Evolutionary conservation across 1,139 yeast species (phyloP).

Genomic region (Candida labiduridarum): DNA sequence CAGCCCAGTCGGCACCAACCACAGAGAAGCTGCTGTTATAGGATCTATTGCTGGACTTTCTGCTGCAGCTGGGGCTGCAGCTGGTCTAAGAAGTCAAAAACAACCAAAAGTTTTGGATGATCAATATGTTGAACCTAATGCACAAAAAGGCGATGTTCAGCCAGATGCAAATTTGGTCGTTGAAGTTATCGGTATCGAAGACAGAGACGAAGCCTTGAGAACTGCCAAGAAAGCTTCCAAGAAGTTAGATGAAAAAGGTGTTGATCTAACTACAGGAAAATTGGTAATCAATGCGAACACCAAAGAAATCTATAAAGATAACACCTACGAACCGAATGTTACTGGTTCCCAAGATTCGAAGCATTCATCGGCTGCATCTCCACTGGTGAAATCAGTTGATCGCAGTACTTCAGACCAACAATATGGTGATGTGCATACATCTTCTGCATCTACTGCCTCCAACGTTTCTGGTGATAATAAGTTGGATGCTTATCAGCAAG

Average conservation of each 20-base stretch:
- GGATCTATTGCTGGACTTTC: conserved; percentile 12
- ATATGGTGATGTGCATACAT: not conserved
- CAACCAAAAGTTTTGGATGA: not conserved
- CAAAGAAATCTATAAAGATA: conserved; percentile 31
- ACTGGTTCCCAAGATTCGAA: not conserved
- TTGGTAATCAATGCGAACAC: conserved; percentile 39
- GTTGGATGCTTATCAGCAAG: conserved; percentile 9
- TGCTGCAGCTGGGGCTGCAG: conserved; percentile 7
- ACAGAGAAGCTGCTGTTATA: conserved; percentile 13
- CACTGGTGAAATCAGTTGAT: not conserved
- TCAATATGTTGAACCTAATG: conserved; percentile 3
- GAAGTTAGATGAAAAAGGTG: conserved; percentile 36
- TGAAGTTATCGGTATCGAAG: conserved; percentile 43
- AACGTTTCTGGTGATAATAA: not conserved
- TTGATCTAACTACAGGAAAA: conserved; percentile 39
- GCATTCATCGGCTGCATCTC: not conserved
- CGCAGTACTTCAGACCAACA: not conserved
- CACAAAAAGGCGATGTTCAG: conserved; percentile 6
- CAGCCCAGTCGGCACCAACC: conserved; percentile 9
- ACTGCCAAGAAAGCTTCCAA: conserved; percentile 41
- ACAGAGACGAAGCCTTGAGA: conserved; percentile 33
- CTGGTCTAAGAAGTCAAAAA: conserved; percentile 3
- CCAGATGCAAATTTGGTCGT: conserved; percentile 24
- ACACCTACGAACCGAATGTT: conserved; percentile 5
- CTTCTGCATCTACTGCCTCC: not conserved